Evolutionary conservation across 208 protist genomes (phyloP).

Genomic region (Vickermania spadyakhi): DNA sequence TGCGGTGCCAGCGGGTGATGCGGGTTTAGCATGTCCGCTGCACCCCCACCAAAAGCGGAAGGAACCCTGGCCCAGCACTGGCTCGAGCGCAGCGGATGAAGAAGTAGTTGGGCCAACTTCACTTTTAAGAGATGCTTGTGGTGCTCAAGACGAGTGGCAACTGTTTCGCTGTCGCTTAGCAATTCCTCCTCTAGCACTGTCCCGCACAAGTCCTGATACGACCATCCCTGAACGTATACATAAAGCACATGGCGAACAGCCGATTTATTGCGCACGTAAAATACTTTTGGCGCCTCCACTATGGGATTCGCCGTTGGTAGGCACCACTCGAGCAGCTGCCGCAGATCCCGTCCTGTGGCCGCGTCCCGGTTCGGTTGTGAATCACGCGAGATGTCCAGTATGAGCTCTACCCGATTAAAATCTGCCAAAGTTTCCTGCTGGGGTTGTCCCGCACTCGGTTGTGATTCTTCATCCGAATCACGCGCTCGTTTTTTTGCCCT

Average conservation of each 20-base stretch:
- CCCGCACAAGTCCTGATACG: too few relatives aligned
- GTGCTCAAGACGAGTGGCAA: too few relatives aligned
- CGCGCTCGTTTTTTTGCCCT: too few relatives aligned
- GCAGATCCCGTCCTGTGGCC: conserved; percentile 61
- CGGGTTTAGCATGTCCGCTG: neutral
- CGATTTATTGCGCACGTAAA: conserved; percentile 73
- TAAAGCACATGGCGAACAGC: conserved; percentile 56
- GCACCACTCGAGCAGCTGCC: conserved; percentile 59
- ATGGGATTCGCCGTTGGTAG: conserved; percentile 56
- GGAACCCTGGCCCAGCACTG: conserved; percentile 34
- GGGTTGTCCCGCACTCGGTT: too few relatives aligned
- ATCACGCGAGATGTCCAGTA: conserved; percentile 47
- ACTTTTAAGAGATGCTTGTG: neutral
- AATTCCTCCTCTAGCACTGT: too few relatives aligned
- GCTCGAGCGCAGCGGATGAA: conserved; percentile 18
- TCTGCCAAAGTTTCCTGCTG: conserved; percentile 12
- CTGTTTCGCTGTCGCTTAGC: too few relatives aligned
- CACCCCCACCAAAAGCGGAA: neutral
- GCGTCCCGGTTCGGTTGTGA: conserved; percentile 11
- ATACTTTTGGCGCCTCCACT: conserved; percentile 57
- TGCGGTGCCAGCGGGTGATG: conserved; percentile 6
- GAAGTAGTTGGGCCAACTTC: neutral
- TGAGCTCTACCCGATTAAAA: conserved; percentile 43
- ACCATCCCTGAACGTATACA: conserved; percentile 75
- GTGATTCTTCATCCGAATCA: too few relatives aligned